Evolutionary conservation across 306 rosid species (phyloP).

Genomic region (Quercus variabilis): DNA sequence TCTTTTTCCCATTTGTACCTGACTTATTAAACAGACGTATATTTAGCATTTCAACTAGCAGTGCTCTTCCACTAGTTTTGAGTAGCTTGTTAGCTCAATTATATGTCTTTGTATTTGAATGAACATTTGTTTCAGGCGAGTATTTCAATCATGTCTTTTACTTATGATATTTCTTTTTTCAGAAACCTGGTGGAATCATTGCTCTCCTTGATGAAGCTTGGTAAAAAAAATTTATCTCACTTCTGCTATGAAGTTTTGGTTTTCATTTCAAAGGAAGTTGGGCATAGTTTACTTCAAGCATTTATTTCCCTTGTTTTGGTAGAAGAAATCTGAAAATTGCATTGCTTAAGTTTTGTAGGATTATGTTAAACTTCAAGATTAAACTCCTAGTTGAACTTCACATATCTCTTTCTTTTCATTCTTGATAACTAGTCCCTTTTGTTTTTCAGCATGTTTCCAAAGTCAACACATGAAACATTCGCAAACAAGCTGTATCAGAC

Average conservation of each 20-base stretch:
- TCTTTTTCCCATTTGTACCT: slow-evolving; percentile 1
- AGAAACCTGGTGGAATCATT: slow-evolving; percentile 98
- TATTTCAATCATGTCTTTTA: not conserved
- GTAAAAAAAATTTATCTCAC: slow-evolving; percentile 42
- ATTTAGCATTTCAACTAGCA: slow-evolving; percentile 9
- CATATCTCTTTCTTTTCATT: slow-evolving; percentile 12
- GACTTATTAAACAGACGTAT: not conserved
- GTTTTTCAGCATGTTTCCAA: slow-evolving; percentile 97
- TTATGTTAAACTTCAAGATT: slow-evolving; percentile 10
- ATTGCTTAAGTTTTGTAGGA: slow-evolving; percentile 10
- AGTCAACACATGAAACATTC: slow-evolving; percentile 98
- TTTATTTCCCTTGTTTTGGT: slow-evolving; percentile 15
- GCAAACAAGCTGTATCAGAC: slow-evolving; percentile 98
- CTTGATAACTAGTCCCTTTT: slow-evolving; percentile 23
- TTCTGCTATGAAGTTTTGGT: not conserved
- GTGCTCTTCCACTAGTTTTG: slow-evolving; percentile 9
- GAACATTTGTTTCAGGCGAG: not conserved
- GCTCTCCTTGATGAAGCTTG: slow-evolving; percentile 99
- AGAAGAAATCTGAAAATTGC: slow-evolving; percentile 16
- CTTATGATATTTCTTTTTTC: slow-evolving; percentile 30
- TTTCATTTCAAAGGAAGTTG: slow-evolving; percentile 9
- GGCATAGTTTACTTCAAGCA: slow-evolving; percentile 17
- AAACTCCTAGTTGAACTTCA: slow-evolving; percentile 5
- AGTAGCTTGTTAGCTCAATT: slow-evolving; percentile 9
- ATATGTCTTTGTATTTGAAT: not conserved